These are phyloP conservation scores for Sphaerobolus stellatus DNA, from an alignment of 1,284 basidiomycete genomes.

Conservation along the genomic window DNA sequence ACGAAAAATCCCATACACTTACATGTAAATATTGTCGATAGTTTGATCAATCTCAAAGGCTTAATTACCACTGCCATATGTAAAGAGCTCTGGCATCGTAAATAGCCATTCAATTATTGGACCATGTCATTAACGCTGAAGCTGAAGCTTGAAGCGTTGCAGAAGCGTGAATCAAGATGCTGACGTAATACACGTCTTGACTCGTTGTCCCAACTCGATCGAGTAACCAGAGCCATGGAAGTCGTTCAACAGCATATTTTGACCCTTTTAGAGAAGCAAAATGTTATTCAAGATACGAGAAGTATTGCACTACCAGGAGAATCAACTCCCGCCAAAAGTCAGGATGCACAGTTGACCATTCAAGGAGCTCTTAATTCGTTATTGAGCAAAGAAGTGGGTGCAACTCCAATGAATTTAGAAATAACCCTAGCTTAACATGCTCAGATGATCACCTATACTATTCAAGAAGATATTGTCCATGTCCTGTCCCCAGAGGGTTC, in stretches of 20 bases:
- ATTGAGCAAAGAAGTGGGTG: conserved; percentile 76
- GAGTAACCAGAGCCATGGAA: conserved; percentile 38
- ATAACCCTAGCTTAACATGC: conserved; percentile 14
- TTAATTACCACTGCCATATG: no score
- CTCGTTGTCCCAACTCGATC: background rate
- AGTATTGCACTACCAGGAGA: conserved; percentile 68
- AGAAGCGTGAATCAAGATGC: no score
- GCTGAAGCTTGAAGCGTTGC: no score
- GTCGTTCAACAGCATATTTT: conserved; percentile 78
- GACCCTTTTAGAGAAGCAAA: conserved; percentile 61
- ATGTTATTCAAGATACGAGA: conserved; percentile 73
- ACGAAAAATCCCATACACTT: no score
- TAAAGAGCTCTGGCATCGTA: no score
- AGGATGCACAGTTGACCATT: conserved; percentile 77
- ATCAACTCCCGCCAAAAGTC: conserved; percentile 53
- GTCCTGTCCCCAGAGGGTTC: conserved; percentile 77
- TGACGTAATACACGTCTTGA: no score
- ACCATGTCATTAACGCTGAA: no score
- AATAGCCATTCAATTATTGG: no score
- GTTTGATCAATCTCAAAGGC: no score
- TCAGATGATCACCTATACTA: conserved; percentile 85
- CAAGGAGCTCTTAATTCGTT: conserved; percentile 89
- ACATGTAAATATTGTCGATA: no score
- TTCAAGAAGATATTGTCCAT: conserved; percentile 75
- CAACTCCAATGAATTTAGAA: conserved; percentile 1